Percentiles rank a stretch among this genome's conserved stretches.
Evolutionary conservation across 805 yeast species (phyloP).

Genomic region (Lipomyces sp.): DNA sequence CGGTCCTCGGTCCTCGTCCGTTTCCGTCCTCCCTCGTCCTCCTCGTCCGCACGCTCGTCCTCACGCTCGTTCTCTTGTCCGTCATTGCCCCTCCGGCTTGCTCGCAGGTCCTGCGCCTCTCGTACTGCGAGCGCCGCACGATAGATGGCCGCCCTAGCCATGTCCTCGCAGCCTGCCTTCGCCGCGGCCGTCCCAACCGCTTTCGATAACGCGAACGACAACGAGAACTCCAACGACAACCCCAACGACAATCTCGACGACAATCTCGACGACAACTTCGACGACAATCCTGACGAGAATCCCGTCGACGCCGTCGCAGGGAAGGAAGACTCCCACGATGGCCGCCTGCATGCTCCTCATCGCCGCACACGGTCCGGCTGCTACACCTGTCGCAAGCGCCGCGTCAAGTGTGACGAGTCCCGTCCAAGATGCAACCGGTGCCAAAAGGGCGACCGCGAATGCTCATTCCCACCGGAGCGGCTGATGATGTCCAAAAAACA

Average conservation of each 20-base stretch:
- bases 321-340: background rate
- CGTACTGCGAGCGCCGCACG: background rate
- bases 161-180: background rate
- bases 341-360: slow-evolving; percentile 1
- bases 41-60: too few relatives aligned
- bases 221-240: background rate
- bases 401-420: slow-evolving; percentile 28
- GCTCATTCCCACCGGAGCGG: slow-evolving; percentile 21
- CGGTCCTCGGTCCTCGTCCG: too few relatives aligned
- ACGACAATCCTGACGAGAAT: too few relatives aligned
- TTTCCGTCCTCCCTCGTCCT: too few relatives aligned
- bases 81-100: too few relatives aligned
- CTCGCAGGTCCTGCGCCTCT: too few relatives aligned
- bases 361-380: slow-evolving; percentile 26
- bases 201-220: background rate
- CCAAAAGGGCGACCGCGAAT: slow-evolving; percentile 24
- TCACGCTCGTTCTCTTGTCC: too few relatives aligned
- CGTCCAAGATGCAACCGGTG: slow-evolving; percentile 23
- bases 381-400: slow-evolving; percentile 25
- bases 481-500: slow-evolving; percentile 17
- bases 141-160: background rate
- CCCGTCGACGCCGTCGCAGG: too few relatives aligned
- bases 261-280: too few relatives aligned
- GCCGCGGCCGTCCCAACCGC: background rate
- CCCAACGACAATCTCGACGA: background rate